Percentiles rank a stretch among this genome's conserved stretches.
Evolutionary conservation across 2,329 filamentous ascomycete genomes (phyloP).

Genomic region (Calonectria leucothoes): DNA sequence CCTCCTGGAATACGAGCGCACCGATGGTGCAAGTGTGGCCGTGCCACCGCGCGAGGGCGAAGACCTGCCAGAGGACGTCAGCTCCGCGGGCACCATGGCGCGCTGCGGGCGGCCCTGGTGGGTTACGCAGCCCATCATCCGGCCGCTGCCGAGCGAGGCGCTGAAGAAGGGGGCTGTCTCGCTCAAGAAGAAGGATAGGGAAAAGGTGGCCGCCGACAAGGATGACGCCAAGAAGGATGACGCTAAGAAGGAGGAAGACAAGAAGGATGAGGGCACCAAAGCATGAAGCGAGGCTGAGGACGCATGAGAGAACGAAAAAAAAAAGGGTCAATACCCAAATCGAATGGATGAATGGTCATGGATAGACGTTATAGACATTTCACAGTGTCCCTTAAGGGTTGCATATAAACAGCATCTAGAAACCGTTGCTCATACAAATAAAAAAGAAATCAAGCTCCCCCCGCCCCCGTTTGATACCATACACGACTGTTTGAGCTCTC

Average conservation of each 20-base stretch:
- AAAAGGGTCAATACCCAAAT: not conserved
- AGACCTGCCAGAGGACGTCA: slow-evolving; percentile 61
- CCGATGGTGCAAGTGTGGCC: slow-evolving; percentile 61
- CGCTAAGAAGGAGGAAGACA: slow-evolving; percentile 31
- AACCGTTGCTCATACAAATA: not conserved
- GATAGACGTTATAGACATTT: not conserved
- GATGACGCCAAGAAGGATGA: slow-evolving; percentile 48
- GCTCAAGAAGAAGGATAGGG: slow-evolving; percentile 76
- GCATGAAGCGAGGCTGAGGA: slow-evolving; percentile 39
- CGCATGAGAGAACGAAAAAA: not conserved
- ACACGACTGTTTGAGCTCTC: not conserved
- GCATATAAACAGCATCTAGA: not conserved
- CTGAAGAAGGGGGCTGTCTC: slow-evolving; percentile 82
- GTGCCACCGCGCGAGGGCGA: slow-evolving; percentile 47
- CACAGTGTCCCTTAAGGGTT: not conserved
- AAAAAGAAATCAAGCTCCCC: not conserved
- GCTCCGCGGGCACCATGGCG: slow-evolving; percentile 75
- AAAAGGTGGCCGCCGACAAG: slow-evolving; percentile 46
- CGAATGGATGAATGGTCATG: not conserved
- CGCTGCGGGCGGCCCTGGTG: slow-evolving; percentile 87
- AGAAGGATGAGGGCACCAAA: slow-evolving; percentile 32
- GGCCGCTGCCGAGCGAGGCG: slow-evolving; percentile 89
- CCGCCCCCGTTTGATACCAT: not conserved
- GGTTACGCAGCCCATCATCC: slow-evolving; percentile 88
- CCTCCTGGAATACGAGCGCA: slow-evolving; percentile 73